Conservation (phyloP, 345 rosid species). For the Lenwebbia sp. region DNA sequence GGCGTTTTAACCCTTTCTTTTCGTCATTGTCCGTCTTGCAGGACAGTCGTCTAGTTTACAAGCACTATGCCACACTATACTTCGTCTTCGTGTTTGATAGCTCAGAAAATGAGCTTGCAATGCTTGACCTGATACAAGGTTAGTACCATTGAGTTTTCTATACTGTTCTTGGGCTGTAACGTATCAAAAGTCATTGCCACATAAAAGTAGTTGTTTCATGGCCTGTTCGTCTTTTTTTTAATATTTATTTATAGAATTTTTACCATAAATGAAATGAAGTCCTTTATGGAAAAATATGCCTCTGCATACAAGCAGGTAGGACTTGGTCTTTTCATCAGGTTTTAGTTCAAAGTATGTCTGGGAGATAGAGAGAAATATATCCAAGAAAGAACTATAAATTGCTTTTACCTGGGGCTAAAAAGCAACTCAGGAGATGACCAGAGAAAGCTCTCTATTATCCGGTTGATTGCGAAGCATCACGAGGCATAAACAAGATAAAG, state of each 20-base stretch:
- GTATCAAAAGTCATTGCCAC: not conserved
- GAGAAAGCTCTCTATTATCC: too few relatives aligned
- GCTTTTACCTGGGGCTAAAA: not conserved
- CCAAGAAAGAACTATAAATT: not conserved
- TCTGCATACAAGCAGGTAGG: not conserved
- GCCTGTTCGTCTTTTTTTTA: not conserved
- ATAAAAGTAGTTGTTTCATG: not conserved
- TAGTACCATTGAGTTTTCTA: not conserved
- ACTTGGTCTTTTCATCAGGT: not conserved
- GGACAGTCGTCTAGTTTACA: slow-evolving; percentile 83
- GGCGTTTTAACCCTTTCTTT: not conserved
- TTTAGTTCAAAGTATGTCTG: not conserved
- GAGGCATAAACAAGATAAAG: too few relatives aligned
- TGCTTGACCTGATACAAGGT: slow-evolving; percentile 98
- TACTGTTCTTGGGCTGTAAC: not conserved
- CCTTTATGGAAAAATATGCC: not conserved
- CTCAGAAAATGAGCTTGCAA: slow-evolving; percentile 90
- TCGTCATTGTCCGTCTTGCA: slow-evolving; percentile 15
- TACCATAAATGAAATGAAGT: not conserved
- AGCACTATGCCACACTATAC: slow-evolving; percentile 86
- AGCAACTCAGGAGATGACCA: too few relatives aligned
- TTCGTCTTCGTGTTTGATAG: slow-evolving; percentile 77
- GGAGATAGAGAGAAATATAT: not conserved
- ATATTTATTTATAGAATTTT: too few relatives aligned
- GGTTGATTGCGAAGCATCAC: not conserved